Base-by-base conservation (phyloP, 495 filamentous ascomycete genomes). In the Bathelium albidoporum region DNA sequence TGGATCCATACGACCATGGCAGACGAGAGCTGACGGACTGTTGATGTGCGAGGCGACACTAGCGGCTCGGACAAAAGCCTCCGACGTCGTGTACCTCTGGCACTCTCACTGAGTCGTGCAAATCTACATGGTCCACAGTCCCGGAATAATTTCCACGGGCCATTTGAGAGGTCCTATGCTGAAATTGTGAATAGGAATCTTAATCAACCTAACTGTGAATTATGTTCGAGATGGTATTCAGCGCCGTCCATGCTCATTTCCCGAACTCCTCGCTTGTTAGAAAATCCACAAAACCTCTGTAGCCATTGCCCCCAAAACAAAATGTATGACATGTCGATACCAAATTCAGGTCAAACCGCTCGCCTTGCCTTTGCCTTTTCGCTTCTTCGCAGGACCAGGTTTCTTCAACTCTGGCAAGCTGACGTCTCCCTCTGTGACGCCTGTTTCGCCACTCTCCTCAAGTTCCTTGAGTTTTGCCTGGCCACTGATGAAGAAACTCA, bases 401-500 rank as follows among this genome's bases (percentile, higher is more conserved):
- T 55, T 55, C 49, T 55, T 55, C 9, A 20, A 9, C 49, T 55
- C 49, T 29, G 49, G 49, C 9, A 55, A 24, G 29, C 49, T 55
- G n/a, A 55, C 49, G 24, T 55, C 49, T 26, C 49, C 49, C 49
- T 55, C 49, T 29, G 49, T 29, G 24, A 55, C 24, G 22, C 49
- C 49, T 24, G 26, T 20, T 55, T 55, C 49, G 9, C 49, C 49
- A 4, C 49, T 24, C 16, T 55, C 49, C 16, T 55, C 49, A 12
- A 55, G 20, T 29, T 55, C 49, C 49, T 55, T 55, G 9, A 55
- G 24, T 24, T 55, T 55, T 11, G 24, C 24, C 49, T 55, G 49
- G 9, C 49, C 49, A 16, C 49, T 29, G 58, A 98, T 91, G 70
- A 91, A 95, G 77, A 96, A 95, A 29, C 81, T 85, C 70, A 98